These are phyloP conservation scores for Trichoderma koningiopsis DNA, from an alignment of 2,329 filamentous ascomycete species.

Conservation along the genomic window DNA sequence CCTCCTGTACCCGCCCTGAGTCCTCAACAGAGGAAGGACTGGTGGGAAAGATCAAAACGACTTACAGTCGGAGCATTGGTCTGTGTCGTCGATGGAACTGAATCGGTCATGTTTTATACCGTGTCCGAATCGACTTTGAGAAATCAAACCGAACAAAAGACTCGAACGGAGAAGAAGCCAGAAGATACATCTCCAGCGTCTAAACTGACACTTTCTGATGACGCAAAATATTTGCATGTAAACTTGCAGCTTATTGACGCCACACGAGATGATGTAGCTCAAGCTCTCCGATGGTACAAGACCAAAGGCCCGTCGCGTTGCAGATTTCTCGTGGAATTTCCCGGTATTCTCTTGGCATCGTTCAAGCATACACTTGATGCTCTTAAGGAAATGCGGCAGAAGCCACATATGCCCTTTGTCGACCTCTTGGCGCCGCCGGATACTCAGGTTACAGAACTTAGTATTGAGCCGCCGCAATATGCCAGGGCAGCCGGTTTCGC, in stretches of 20 bases:
- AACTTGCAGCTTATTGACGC: conserved; percentile 37
- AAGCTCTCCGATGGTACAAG: conserved; percentile 39
- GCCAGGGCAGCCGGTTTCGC: conserved; percentile 50
- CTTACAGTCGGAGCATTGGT: conserved; percentile 53
- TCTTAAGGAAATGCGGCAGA: conserved; percentile 55
- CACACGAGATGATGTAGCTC: conserved; percentile 28
- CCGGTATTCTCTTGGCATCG: conserved; percentile 58
- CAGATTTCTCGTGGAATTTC: conserved; percentile 60
- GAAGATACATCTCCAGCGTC: background rate
- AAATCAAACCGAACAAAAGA: conserved; percentile 29
- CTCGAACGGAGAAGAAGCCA: background rate
- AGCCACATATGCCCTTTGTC: conserved; percentile 50
- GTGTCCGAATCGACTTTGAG: conserved; percentile 37
- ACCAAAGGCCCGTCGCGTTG: conserved; percentile 23
- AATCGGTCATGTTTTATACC: conserved; percentile 45
- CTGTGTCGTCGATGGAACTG: conserved; percentile 48
- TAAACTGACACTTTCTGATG: conserved; percentile 22
- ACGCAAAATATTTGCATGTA: conserved; percentile 37
- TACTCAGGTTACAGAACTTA: conserved; percentile 27
- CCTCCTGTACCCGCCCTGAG: conserved; percentile 30
- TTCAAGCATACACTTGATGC: conserved; percentile 60
- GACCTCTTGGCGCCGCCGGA: conserved; percentile 46
- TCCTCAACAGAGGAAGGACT: conserved; percentile 43
- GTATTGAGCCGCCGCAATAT: conserved; percentile 54
- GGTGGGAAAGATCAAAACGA: conserved; percentile 55